A percentile compares a stretch with the other conserved stretches of the same genome.
Conservation (phyloP, 345 rosid genomes). For the Sonneratia alba region DNA sequence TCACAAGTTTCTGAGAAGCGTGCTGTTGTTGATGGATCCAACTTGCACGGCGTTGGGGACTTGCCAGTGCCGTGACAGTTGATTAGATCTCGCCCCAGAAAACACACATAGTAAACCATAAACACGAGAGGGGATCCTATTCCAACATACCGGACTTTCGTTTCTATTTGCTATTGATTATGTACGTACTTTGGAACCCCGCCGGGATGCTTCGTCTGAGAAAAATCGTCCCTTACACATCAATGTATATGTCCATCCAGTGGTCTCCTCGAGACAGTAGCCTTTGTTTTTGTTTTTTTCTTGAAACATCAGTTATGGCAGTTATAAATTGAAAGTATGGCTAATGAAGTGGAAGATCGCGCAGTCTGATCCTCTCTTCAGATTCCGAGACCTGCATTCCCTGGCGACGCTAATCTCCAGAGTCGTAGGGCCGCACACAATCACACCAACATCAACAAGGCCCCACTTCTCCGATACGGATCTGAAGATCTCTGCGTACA, state of each 20-base stretch:
- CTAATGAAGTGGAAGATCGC: constrained; percentile 71
- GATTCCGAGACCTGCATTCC: constrained; percentile 58
- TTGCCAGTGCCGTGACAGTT: not conserved
- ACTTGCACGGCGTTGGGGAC: not conserved
- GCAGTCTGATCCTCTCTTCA: constrained; percentile 25
- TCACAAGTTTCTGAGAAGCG: not conserved
- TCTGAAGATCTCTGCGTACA: not conserved
- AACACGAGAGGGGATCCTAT: too few relatives aligned
- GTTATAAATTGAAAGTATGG: constrained; percentile 72
- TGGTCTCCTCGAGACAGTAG: not conserved
- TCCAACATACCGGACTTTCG: not conserved
- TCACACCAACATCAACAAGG: constrained; percentile 65
- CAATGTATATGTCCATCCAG: not conserved
- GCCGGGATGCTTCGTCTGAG: not conserved
- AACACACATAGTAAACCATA: not conserved
- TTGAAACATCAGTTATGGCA: not conserved
- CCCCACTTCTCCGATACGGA: constrained; percentile 46
- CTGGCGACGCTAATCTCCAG: constrained; percentile 68
- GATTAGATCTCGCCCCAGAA: not conserved
- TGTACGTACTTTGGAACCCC: not conserved
- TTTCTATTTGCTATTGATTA: too few relatives aligned
- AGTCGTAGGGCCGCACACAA: constrained; percentile 71
- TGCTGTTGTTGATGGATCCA: not conserved
- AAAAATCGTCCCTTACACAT: not conserved
- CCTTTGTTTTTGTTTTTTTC: not conserved